phyloP scores from a whole-genome alignment of 208 protist species.

The Balamuthia mandrillaris region DNA sequence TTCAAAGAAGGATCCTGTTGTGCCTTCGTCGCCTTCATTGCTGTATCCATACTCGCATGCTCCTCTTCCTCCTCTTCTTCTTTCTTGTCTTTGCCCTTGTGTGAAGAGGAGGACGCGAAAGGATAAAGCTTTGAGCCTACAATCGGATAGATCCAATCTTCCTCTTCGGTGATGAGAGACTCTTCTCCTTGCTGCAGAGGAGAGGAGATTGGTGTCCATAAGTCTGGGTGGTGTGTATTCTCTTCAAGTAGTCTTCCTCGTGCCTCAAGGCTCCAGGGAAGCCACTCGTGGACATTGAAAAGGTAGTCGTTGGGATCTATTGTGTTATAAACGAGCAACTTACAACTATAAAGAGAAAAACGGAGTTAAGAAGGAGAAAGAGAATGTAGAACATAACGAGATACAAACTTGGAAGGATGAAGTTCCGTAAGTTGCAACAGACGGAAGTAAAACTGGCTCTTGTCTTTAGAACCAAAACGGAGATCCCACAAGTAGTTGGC shows the following conservation, averaged over 20 bases:
- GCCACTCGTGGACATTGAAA: not conserved
- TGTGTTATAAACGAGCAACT: not conserved
- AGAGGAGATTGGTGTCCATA: too few relatives aligned
- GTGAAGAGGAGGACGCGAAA: too few relatives aligned
- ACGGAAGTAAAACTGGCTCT: not conserved
- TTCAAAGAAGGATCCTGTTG: too few relatives aligned
- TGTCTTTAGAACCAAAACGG: conserved; percentile 26
- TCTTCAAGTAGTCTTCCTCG: not conserved
- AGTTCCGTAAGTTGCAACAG: not conserved
- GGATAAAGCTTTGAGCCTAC: too few relatives aligned
- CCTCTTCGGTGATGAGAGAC: too few relatives aligned
- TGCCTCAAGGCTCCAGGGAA: conserved; percentile 18
- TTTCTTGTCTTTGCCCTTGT: too few relatives aligned
- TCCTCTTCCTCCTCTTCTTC: too few relatives aligned
- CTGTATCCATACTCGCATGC: too few relatives aligned
- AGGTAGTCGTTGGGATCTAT: conserved; percentile 4
- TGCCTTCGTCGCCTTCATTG: too few relatives aligned
- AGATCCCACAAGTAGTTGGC: conserved; percentile 3
- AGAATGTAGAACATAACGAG: not conserved
- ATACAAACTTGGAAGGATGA: not conserved
- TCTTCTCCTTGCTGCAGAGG: too few relatives aligned
- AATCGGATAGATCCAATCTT: too few relatives aligned
- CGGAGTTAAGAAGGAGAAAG: not conserved
- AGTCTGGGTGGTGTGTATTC: not conserved
- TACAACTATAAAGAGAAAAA: not conserved